Percentiles rank a stretch among this genome's conserved stretches.
Evolutionary conservation across 768 basidiomycete genomes (phyloP).

Genomic region (Pleurotus djamor): DNA sequence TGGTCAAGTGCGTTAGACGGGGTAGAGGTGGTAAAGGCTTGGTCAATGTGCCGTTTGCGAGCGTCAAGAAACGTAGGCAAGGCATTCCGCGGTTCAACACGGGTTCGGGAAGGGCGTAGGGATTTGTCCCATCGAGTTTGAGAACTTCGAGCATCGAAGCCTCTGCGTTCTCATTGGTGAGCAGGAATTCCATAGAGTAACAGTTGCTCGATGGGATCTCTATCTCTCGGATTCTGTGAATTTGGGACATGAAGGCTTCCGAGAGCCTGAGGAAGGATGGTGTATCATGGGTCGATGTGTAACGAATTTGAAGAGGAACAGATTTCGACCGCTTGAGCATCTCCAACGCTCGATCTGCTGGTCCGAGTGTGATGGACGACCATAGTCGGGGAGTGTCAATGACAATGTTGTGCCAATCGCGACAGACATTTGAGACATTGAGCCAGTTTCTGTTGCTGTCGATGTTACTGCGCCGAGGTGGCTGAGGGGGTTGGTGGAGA

Average conservation of each 20-base stretch:
- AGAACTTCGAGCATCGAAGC: not conserved
- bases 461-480: no score
- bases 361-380: not conserved
- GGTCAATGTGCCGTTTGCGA: not conserved
- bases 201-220: not conserved
- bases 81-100: not conserved
- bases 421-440: slow-evolving; percentile 3
- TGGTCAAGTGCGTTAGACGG: not conserved
- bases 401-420: not conserved
- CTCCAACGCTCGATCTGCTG: not conserved
- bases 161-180: not conserved
- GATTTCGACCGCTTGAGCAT: not conserved
- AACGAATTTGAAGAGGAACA: not conserved
- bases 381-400: not conserved
- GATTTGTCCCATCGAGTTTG: not conserved
- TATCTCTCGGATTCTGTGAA: not conserved
- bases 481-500: no score
- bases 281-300: not conserved
- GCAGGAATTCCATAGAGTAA: not conserved
- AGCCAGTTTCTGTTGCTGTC: not conserved
- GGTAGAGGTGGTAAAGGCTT: not conserved
- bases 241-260: not conserved
- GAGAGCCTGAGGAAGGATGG: not conserved
- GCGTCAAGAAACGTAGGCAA: not conserved
- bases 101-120: not conserved